phyloP scores from a whole-genome alignment of 2,329 filamentous ascomycete species.

The Colletotrichum lini region DNA sequence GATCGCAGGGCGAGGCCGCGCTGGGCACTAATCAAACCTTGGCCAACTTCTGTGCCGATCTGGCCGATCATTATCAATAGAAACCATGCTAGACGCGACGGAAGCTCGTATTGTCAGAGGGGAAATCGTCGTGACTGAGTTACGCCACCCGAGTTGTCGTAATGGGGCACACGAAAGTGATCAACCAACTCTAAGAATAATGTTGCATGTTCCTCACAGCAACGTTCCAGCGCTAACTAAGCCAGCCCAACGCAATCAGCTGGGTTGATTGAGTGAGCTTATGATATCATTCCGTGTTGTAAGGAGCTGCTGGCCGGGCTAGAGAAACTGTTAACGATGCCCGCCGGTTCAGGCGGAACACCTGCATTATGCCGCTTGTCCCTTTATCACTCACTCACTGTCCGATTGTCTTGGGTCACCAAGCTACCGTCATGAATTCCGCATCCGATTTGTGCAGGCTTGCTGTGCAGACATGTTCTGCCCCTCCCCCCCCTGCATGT shows the following conservation, averaged over 20 bases:
- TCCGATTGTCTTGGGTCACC: too few relatives aligned
- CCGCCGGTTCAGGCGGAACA: too few relatives aligned
- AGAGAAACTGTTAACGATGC: background rate
- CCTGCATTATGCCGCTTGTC: too few relatives aligned
- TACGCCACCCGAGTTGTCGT: too few relatives aligned
- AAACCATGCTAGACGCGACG: background rate
- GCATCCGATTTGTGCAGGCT: background rate
- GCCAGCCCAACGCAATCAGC: too few relatives aligned
- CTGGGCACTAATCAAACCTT: constrained; percentile 29
- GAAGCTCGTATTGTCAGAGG: background rate
- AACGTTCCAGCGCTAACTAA: constrained; percentile 24
- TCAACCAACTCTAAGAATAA: background rate
- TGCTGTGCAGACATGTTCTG: background rate
- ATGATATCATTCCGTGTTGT: too few relatives aligned
- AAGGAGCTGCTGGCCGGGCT: background rate
- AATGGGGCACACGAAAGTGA: too few relatives aligned
- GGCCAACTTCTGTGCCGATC: constrained; percentile 26
- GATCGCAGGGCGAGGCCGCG: constrained; percentile 3
- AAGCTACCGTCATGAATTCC: too few relatives aligned
- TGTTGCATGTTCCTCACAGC: background rate
- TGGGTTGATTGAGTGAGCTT: too few relatives aligned
- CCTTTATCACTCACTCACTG: too few relatives aligned
- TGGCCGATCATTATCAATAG: constrained; percentile 31
- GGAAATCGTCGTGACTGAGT: background rate
- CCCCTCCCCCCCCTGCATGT: background rate